Evolutionary conservation across 2,329 filamentous ascomycete genomes (phyloP).

Genomic region (Fusarium liriodendri): DNA sequence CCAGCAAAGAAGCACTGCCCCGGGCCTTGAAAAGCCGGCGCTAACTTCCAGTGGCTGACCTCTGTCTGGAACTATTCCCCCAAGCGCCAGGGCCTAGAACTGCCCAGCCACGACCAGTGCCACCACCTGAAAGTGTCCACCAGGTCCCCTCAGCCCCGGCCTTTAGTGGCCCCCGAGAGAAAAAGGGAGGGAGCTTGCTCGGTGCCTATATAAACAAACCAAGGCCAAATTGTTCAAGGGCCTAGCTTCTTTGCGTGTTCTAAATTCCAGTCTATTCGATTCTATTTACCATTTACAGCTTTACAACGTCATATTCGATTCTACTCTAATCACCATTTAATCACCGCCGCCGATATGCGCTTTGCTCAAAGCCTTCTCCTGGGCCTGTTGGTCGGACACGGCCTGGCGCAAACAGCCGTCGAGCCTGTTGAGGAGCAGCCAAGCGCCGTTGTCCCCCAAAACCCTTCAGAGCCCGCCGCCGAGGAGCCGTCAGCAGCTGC

Average conservation of each 20-base stretch:
- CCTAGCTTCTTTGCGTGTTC: not conserved
- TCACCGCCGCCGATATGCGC: constrained; percentile 15
- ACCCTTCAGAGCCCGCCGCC: constrained; percentile 18
- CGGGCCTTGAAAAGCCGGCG: not conserved
- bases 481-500: constrained; percentile 20
- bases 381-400: constrained; percentile 26
- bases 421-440: constrained; percentile 9
- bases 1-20: constrained; percentile 22
- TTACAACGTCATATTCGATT: not conserved
- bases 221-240: constrained; percentile 2
- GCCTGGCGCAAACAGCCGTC: constrained; percentile 23
- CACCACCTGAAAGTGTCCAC: constrained; percentile 12
- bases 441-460: constrained; percentile 11
- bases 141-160: not conserved
- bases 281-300: not conserved
- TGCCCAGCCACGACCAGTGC: constrained; percentile 24
- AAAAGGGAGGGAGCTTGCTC: constrained; percentile 23
- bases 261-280: not conserved
- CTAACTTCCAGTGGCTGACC: constrained; percentile 16
- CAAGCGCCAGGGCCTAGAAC: constrained; percentile 21
- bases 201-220: constrained; percentile 1
- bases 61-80: not conserved
- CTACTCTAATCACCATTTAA: not conserved
- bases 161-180: not conserved
- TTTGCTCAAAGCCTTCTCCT: constrained; percentile 28